phyloP scores from a whole-genome alignment of 176 grass and related monocot genomes.

The Metroxylon sagu region DNA sequence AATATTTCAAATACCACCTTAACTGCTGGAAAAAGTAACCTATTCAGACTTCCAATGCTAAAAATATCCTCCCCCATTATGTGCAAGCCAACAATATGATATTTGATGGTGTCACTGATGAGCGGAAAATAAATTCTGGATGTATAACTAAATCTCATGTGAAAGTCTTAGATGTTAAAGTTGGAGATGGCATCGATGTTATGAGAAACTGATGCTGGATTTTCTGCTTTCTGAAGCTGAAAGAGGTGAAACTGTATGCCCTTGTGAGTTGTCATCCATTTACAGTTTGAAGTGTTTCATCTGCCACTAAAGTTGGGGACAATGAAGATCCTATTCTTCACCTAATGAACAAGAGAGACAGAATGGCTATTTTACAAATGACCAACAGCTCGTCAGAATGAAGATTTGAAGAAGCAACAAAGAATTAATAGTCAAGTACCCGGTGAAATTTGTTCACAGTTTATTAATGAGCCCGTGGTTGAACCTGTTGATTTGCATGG shows the following conservation, averaged over 20 bases:
- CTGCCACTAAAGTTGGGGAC: too few species aligned
- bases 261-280: too few species aligned
- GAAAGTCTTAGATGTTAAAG: too few species aligned
- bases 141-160: too few species aligned
- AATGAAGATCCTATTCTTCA: neutral
- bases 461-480: too few species aligned
- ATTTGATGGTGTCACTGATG: constrained; percentile 1
- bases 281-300: too few species aligned
- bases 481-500: too few species aligned
- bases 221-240: neutral
- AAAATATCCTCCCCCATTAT: neutral
- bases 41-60: constrained; percentile 1
- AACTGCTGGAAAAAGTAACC: too few species aligned
- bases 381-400: neutral
- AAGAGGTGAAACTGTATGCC: neutral
- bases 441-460: too few species aligned
- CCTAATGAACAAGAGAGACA: constrained; percentile 4
- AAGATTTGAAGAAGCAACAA: too few species aligned
- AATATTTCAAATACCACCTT: neutral
- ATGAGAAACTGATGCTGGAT: neutral
- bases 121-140: neutral
- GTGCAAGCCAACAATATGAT: too few species aligned
- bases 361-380: neutral
- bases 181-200: neutral
- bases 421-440: too few species aligned